A percentile compares a stretch with the other conserved stretches of the same genome.
phyloP scores from a whole-genome alignment of 176 grass and related monocot species.

The Musa troglodytarum region DNA sequence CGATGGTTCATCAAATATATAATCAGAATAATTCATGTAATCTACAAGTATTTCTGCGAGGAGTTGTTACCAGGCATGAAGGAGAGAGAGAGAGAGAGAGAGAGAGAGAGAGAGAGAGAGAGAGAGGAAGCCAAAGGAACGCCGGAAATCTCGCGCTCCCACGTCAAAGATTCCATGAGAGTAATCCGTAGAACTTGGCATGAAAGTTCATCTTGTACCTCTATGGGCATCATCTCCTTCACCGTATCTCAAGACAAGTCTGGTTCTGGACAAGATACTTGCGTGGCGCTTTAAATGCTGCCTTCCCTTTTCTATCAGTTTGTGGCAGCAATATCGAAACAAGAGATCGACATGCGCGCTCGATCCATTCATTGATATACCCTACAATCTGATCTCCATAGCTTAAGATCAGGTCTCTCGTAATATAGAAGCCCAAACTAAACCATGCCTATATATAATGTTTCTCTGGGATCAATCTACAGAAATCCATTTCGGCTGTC shows the following conservation, averaged over 20 bases:
- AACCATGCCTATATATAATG: no score
- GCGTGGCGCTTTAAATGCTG: background rate
- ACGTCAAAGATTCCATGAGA: constrained; percentile 4
- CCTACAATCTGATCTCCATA: no score
- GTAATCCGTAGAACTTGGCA: background rate
- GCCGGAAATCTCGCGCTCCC: constrained; percentile 7
- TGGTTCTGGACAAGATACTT: background rate
- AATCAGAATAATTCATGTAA: background rate
- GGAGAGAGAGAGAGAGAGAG: background rate
- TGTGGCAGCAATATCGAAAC: background rate
- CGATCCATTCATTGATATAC: no score
- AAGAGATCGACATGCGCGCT: background rate
- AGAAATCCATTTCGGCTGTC: no score
- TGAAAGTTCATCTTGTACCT: background rate
- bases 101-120: background rate
- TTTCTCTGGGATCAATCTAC: no score
- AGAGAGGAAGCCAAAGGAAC: background rate
- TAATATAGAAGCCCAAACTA: no score
- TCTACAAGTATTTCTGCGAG: background rate
- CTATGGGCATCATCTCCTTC: background rate
- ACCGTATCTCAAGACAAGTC: background rate
- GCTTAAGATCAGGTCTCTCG: no score
- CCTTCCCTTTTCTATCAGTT: background rate
- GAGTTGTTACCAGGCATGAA: background rate
- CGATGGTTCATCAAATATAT: constrained; percentile 1